phyloP scores from a whole-genome alignment of 2,329 filamentous ascomycete genomes.

The Exutisphaerella laricina region DNA sequence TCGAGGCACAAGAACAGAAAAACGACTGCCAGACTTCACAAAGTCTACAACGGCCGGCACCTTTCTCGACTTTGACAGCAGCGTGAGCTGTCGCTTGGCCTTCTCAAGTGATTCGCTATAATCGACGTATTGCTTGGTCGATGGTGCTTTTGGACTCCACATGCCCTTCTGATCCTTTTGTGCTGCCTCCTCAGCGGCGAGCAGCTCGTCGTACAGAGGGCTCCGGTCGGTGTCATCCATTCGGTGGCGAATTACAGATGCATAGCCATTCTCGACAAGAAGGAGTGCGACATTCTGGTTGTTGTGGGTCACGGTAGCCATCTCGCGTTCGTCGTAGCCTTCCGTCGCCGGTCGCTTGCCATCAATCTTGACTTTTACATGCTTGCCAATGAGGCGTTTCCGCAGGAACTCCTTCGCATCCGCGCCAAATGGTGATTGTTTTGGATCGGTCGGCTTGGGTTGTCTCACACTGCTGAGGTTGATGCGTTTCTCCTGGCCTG shows the following conservation, averaged over 20 bases:
- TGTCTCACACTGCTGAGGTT: conserved; percentile 90
- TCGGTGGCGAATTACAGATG: conserved; percentile 88
- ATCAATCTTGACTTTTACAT: conserved; percentile 82
- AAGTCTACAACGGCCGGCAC: conserved; percentile 93
- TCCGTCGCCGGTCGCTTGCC: conserved; percentile 85
- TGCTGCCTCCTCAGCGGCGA: conserved; percentile 72
- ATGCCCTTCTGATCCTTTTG: conserved; percentile 89
- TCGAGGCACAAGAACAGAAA: conserved; percentile 83
- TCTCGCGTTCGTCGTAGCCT: conserved; percentile 89
- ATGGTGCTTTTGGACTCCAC: conserved; percentile 85
- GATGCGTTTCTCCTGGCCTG: conserved; percentile 73
- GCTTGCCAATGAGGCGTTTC: conserved; percentile 92
- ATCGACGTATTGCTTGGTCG: conserved; percentile 76
- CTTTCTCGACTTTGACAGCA: conserved; percentile 84
- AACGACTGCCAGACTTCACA: conserved; percentile 93
- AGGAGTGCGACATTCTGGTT: conserved; percentile 80
- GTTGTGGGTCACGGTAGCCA: conserved; percentile 77
- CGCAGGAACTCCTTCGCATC: conserved; percentile 95
- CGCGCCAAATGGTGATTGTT: conserved; percentile 80
- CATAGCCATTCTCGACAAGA: conserved; percentile 89
- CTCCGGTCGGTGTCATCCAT: conserved; percentile 92
- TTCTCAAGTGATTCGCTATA: conserved; percentile 91
- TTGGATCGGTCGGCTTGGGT: conserved; percentile 80
- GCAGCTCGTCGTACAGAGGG: conserved; percentile 84
- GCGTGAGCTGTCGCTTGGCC: conserved; percentile 86